Evolutionary conservation across 345 rosid species (phyloP).

Genomic region (Hypericum androsaemum): DNA sequence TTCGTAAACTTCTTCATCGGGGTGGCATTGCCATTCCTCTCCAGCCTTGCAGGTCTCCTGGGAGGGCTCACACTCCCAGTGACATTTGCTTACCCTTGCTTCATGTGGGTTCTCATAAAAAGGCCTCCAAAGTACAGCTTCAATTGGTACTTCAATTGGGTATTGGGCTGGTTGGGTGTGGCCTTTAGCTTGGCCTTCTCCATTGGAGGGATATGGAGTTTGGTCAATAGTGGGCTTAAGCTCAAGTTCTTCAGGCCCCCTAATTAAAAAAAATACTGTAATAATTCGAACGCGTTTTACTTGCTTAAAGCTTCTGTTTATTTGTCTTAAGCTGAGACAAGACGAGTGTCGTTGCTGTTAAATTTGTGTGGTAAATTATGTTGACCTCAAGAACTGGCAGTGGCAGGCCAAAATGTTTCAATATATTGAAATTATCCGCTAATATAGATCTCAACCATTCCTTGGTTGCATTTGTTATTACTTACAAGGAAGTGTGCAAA

Average conservation of each 20-base stretch:
- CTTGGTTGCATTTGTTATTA: no score
- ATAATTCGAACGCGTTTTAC: not conserved
- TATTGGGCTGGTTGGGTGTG: slow-evolving; percentile 83
- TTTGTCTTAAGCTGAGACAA: no score
- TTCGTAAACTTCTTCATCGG: slow-evolving; percentile 82
- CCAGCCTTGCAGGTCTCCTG: slow-evolving; percentile 80
- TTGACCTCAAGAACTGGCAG: no score
- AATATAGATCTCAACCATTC: no score
- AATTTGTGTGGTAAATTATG: no score
- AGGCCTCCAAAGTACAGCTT: slow-evolving; percentile 76
- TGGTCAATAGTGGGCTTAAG: slow-evolving; percentile 78
- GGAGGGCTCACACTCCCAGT: slow-evolving; percentile 95
- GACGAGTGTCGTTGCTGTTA: no score
- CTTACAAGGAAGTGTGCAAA: no score
- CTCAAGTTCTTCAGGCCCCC: slow-evolving; percentile 83
- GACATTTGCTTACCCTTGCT: slow-evolving; percentile 96
- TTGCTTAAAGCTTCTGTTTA: not conserved
- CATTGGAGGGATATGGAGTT: slow-evolving; percentile 87
- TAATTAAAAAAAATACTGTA: slow-evolving; percentile 10
- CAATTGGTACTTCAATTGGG: slow-evolving; percentile 94
- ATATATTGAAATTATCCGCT: no score
- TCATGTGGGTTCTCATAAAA: slow-evolving; percentile 94
- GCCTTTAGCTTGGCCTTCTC: slow-evolving; percentile 89
- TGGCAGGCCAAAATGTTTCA: no score
- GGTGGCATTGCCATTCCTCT: slow-evolving; percentile 82